Percentiles rank a stretch among this genome's conserved stretches.
Evolutionary conservation across 805 yeast genomes (phyloP).

Genomic region (Pichia eremophila): DNA sequence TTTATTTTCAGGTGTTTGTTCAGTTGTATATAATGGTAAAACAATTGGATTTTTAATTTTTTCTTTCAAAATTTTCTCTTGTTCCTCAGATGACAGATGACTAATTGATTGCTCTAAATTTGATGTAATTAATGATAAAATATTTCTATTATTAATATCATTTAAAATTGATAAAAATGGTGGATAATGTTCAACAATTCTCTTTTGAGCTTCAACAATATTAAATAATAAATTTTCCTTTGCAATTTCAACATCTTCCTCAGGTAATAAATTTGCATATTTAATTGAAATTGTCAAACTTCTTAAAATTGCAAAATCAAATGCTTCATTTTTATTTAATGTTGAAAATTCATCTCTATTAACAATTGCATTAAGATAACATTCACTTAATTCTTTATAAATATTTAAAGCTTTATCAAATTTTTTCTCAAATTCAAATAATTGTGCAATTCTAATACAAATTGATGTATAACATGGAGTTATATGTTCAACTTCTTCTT

Average conservation of each 20-base stretch:
- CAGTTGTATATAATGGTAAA: slow-evolving; percentile 15
- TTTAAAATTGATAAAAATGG: slow-evolving; percentile 18
- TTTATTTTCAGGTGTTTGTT: slow-evolving; percentile 15
- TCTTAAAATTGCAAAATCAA: slow-evolving; percentile 13
- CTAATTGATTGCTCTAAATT: slow-evolving; percentile 8
- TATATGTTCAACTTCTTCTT: slow-evolving; percentile 40
- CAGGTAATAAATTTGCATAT: slow-evolving; percentile 17
- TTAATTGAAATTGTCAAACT: slow-evolving; percentile 17
- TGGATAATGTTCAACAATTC: slow-evolving; percentile 19
- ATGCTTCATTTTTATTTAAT: slow-evolving; percentile 4
- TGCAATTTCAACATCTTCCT: slow-evolving; percentile 14
- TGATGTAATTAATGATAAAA: slow-evolving; percentile 7
- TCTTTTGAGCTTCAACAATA: slow-evolving; percentile 18
- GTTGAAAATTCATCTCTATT: slow-evolving; percentile 6
- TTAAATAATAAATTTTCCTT: slow-evolving; percentile 14
- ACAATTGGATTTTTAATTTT: slow-evolving; percentile 13
- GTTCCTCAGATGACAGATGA: slow-evolving; percentile 3
- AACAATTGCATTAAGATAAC: slow-evolving; percentile 7
- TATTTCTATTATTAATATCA: slow-evolving; percentile 11
- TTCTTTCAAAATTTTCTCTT: slow-evolving; percentile 7
- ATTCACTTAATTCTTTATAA: slow-evolving; percentile 15
- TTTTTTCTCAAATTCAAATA: slow-evolving; percentile 45
- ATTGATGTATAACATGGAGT: slow-evolving; percentile 81
- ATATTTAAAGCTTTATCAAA: slow-evolving; percentile 20
- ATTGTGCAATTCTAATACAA: slow-evolving; percentile 73